Evolutionary conservation across 2,329 filamentous ascomycete species (phyloP), one percentile per base, ranked within the genome.

Genomic region (Fonsecaea pedrosoi): DNA sequence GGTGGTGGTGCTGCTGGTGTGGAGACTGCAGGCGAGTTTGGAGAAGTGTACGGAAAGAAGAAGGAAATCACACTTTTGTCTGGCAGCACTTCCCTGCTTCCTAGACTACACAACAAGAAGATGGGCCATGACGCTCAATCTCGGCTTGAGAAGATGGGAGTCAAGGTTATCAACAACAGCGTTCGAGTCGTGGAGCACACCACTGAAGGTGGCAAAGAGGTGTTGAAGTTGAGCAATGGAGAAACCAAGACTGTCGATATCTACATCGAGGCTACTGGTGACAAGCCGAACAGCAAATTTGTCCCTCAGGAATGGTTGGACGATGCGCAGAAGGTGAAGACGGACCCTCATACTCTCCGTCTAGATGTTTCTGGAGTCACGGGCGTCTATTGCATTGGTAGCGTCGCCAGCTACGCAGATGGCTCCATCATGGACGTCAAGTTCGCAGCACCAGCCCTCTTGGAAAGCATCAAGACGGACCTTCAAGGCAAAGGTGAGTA

Each of bases 241-340:
- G 77, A 81, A 54, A 78, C 75, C 2, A 70, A 84, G 45, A 77
- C 78, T 1, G 79, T 81, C 2, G 85, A 87, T 70, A 68, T 85
- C 30, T 87, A 84, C 72, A 82, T 88, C 63, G 80, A 82, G 3
- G 83, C 83, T 0, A 80, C 80, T 13, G 86, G 86, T 34, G 82
- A 82, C 12, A 72, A 75, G 7, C 85, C 85, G 0, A 87, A 86
- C 74, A 84, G 81, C 21, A 77, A 76, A 8, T 88, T 82, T 73
- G 75, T 88, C 1, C 84, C 85, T 0, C 60, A 72, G 3, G 72
- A 77, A 6, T 80, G 85, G 48, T 78, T 87, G 3, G 77, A 81
- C 66, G 74, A 76, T 0, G 67, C 74, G n/a, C 82, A 82, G 13
- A 84, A 82, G 74, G 81, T 89, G 54, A 76, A 77, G 32, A 83